Conservation (phyloP, 2,329 filamentous ascomycete species). For the Ophidiomyces ophidiicola region DNA sequence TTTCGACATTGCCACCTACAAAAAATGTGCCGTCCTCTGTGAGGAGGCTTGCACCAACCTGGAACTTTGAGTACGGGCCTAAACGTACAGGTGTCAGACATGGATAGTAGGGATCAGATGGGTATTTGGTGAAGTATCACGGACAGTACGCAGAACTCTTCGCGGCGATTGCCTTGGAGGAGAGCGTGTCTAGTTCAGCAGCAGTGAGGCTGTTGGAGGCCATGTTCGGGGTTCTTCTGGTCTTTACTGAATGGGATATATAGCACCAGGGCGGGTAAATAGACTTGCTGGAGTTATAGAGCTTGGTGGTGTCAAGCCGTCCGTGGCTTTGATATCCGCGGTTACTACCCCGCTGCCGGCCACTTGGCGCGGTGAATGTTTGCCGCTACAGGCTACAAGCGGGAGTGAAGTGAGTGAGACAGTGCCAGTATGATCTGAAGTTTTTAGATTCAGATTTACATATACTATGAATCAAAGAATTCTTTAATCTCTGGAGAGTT, state of each 20-base stretch:
- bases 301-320: not conserved
- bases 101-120: not conserved
- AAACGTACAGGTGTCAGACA: not conserved
- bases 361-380: no score
- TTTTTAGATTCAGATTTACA: no score
- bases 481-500: no score
- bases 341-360: no score
- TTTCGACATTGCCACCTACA: slow-evolving; percentile 81
- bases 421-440: no score
- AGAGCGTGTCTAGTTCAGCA: slow-evolving; percentile 54
- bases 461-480: no score
- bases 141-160: slow-evolving; percentile 71
- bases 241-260: no score
- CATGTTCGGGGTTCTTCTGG: slow-evolving; percentile 9
- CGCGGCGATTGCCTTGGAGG: slow-evolving; percentile 52
- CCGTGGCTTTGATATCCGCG: not conserved
- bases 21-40: slow-evolving; percentile 45
- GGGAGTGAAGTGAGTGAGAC: no score
- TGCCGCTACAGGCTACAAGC: no score
- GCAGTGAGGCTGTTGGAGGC: slow-evolving; percentile 37
- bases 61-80: slow-evolving; percentile 82
- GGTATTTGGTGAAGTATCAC: slow-evolving; percentile 18
- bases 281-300: not conserved
- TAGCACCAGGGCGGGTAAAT: not conserved
- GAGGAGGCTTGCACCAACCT: slow-evolving; percentile 73